phyloP scores from a whole-genome alignment of 2,329 filamentous ascomycete species.

The Aspergillus sp. region DNA sequence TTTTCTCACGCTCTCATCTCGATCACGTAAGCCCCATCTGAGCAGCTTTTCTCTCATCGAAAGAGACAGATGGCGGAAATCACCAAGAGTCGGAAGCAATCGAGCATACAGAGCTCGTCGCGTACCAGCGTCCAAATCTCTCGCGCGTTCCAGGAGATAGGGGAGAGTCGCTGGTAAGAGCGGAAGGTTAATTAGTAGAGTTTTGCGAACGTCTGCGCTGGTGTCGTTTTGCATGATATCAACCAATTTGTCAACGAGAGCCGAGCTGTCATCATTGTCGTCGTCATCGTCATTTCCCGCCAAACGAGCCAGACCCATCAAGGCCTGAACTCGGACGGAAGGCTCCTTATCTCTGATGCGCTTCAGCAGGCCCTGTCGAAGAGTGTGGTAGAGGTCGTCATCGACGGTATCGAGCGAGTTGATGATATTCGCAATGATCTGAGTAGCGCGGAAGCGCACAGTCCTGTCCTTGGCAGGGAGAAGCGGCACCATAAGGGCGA shows the following conservation, averaged over 20 bases:
- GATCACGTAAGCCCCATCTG: slow-evolving; percentile 88
- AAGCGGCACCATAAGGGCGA: slow-evolving; percentile 72
- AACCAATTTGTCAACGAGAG: slow-evolving; percentile 77
- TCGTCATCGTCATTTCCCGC: slow-evolving; percentile 69
- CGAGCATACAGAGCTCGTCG: slow-evolving; percentile 83
- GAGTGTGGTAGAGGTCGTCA: slow-evolving; percentile 81
- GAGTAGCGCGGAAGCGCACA: slow-evolving; percentile 83
- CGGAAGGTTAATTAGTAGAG: slow-evolving; percentile 85
- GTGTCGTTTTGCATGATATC: slow-evolving; percentile 91
- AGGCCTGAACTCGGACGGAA: slow-evolving; percentile 87
- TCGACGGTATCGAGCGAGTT: slow-evolving; percentile 91
- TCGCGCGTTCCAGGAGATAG: slow-evolving; percentile 83
- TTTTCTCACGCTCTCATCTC: slow-evolving; percentile 91
- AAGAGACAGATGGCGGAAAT: slow-evolving; percentile 90
- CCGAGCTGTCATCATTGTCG: slow-evolving; percentile 65
- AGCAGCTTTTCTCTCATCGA: slow-evolving; percentile 94
- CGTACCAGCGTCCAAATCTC: slow-evolving; percentile 83
- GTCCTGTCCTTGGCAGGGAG: slow-evolving; percentile 87
- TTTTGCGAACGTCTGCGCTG: slow-evolving; percentile 86
- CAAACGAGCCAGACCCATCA: slow-evolving; percentile 81
- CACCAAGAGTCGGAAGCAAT: slow-evolving; percentile 81
- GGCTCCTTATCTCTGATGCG: slow-evolving; percentile 92
- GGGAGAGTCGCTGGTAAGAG: slow-evolving; percentile 79
- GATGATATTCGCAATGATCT: slow-evolving; percentile 86
- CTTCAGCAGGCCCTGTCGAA: slow-evolving; percentile 76